Evolutionary conservation across 768 basidiomycete genomes (phyloP), one percentile per base, ranked within the genome.

Genomic region (Asterophora parasitica): DNA sequence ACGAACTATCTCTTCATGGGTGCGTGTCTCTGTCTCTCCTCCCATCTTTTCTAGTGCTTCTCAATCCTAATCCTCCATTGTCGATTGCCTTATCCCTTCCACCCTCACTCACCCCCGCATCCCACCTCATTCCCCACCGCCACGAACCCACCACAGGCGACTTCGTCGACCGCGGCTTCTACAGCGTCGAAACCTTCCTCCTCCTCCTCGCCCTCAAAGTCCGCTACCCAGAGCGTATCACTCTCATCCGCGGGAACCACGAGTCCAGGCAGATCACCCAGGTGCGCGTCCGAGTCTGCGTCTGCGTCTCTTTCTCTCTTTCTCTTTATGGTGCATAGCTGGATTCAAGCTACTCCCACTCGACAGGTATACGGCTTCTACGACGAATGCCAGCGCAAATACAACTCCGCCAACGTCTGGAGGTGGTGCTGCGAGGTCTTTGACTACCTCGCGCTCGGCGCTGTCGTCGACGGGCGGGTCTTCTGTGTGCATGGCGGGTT

Each of bases 371-470:
- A 92, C 62, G 89, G 90, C 15, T 92, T 92, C 61, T 92, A 90
- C 66, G 95, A 98, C 67, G 95, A 98, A 63, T 98, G 95, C 65
- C 89, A 92, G 66, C 73, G 94, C 30, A 98, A 98, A 65, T 98
- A 96, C 59, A 94, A 94, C 3, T 83, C 79, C 58, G 83, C 82
- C 50, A 92, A 92, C 65, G 95, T 98, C 46, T 97, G 95, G 94
- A 70, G 95, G 54, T 96, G 92, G 82, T 97, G 94, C 66, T 97
- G 93, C 64, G 94, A 98, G 61, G 93, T 98, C 7, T 99, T 99
- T 58, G 95, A 98, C 65, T 97, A 96, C 66, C 81, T 98, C 39
- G 89, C 91, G 23, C 72, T 98, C 33, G 92, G 88, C 10, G 95
- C 95, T 13, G 83, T 98, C 56, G 92, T 98, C n/a, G 95, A 98